phyloP scores from a whole-genome alignment of 2,329 filamentous ascomycete species.

The Aspergillus sergii region DNA sequence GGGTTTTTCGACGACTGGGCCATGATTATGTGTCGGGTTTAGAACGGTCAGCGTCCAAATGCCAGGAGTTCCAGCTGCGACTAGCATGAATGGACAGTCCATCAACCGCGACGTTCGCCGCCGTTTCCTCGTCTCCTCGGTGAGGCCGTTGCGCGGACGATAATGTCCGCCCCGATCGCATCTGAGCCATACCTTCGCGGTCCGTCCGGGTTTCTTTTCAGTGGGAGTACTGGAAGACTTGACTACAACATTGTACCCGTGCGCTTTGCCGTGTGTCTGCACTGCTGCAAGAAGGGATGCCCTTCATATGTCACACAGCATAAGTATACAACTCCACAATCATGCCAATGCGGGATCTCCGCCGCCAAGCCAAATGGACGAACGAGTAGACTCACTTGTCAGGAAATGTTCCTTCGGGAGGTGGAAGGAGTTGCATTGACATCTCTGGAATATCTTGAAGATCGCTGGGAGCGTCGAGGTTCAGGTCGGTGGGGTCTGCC shows the following conservation, averaged over 20 bases:
- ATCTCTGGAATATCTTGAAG: conserved; percentile 49
- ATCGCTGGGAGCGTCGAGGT: conserved; percentile 48
- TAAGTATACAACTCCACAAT: not conserved
- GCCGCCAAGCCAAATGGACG: not conserved
- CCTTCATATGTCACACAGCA: conserved; percentile 21
- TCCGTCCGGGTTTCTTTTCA: conserved; percentile 48
- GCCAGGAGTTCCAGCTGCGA: conserved; percentile 46
- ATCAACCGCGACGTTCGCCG: conserved; percentile 47
- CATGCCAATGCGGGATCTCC: not conserved
- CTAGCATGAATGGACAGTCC: conserved; percentile 50
- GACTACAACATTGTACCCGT: conserved; percentile 49
- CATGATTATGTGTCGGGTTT: conserved; percentile 47
- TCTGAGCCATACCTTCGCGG: conserved; percentile 48
- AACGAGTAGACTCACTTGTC: conserved; percentile 37
- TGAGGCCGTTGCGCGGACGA: conserved; percentile 48
- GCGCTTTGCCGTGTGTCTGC: conserved; percentile 44
- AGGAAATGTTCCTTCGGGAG: conserved; percentile 48
- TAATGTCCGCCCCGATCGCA: conserved; percentile 50
- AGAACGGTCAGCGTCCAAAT: conserved; percentile 48
- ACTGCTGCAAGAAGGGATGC: conserved; percentile 43
- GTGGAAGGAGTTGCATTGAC: conserved; percentile 45
- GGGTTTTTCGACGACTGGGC: conserved; percentile 44
- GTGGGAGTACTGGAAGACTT: conserved; percentile 51
- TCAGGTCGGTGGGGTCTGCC: conserved; percentile 46
- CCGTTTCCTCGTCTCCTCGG: conserved; percentile 48